Percentiles rank a stretch among this genome's conserved stretches.
Conservation (phyloP, 176 grass and related monocot species). For the Thinopyrum elongatum region DNA sequence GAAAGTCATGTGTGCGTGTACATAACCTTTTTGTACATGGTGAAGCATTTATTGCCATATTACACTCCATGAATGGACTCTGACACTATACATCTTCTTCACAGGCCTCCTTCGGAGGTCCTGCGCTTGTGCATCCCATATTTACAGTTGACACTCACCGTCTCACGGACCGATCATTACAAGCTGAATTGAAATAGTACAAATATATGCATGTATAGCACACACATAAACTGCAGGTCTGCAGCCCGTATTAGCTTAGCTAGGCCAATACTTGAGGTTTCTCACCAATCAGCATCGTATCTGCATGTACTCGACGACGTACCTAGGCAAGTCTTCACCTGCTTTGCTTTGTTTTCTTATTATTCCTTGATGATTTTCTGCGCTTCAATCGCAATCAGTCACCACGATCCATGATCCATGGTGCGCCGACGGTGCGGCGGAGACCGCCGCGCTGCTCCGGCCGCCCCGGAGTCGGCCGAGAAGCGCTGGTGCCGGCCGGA, state of each 20-base stretch:
- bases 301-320: neutral
- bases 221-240: slow-evolving; percentile 22
- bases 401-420: neutral
- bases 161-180: neutral
- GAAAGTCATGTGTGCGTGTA: neutral
- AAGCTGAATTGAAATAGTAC: neutral
- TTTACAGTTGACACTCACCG: neutral
- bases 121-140: neutral
- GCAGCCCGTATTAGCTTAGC: neutral
- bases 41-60: neutral
- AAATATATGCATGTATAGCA: neutral
- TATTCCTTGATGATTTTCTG: neutral
- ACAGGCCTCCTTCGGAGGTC: slow-evolving; percentile 32
- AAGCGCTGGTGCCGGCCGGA: slow-evolving; percentile 55
- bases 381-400: neutral
- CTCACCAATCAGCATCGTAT: neutral
- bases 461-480: neutral
- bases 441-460: slow-evolving; percentile 14
- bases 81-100: neutral
- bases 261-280: slow-evolving; percentile 36
- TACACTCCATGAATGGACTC: neutral
- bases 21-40: neutral
- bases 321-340: slow-evolving; percentile 24
- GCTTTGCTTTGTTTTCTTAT: neutral
- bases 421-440: slow-evolving; percentile 34